Evolutionary conservation across 2,329 filamentous ascomycete species (phyloP), one percentile per base, ranked within the genome.

Genomic region (Elsinoe ampelina): DNA sequence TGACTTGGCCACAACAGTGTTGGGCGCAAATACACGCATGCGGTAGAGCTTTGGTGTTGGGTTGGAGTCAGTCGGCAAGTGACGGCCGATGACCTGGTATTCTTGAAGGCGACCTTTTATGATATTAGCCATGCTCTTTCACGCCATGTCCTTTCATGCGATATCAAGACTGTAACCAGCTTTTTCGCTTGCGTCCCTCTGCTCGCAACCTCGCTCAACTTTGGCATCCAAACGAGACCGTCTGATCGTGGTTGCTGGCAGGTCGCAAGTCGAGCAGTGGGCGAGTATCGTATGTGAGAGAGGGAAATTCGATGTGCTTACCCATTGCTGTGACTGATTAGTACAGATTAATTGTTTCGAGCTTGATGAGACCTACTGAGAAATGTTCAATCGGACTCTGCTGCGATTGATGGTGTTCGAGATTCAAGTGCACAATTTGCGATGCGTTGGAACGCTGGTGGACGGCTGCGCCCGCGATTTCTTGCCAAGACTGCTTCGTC

Each of bases 1-100:
- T 75, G 91, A 96, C 87, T 98, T 98, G 75, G 95, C 93, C 72
- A 98, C 91, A 68, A 96, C 93, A 71, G 86, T 82, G 81, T 98
- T 98, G 70, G 90, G 89, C 68, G 93, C 93, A 77, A 98, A 98
- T 78, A 98, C 96, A 77, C 91, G 91, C 93, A 98, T 98, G 79
- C 93, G 91, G 86, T 97, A 98, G 78, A 98, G 87, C 82, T 93
- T 92, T 71, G 93, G 93, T 72, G 89, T 89, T 72, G 92, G 90
- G 84, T 95, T 95, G 75, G 87, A 82, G 82, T 98, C 93, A 73
- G 87, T 89, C 79, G 93, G 93, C 87, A 98, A 79, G 80, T 96
- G 92, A 80, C 95, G 92, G 81, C 95, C 93, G 75, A 98, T 95
- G 82, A 98, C 92, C 86, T 97, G 93, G 85, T 95, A 98, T 86